Percentiles rank a stretch among this genome's conserved stretches.
phyloP scores from a whole-genome alignment of 1,139 yeast genomes.

The Trichomonascaceae sp. region DNA sequence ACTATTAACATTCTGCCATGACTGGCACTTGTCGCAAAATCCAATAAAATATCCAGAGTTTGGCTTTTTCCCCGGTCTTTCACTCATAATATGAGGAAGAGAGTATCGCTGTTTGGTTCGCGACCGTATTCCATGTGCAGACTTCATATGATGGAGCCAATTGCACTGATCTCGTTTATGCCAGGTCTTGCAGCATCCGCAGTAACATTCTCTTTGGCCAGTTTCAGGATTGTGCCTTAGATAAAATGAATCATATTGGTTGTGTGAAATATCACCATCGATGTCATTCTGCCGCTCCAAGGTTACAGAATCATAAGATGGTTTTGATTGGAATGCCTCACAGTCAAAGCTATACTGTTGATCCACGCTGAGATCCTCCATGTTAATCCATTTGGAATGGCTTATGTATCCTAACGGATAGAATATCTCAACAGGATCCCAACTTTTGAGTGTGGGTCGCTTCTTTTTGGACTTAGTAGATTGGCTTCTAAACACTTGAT shows the following conservation, averaged over 20 bases:
- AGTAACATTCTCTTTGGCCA: slow-evolving; percentile 18
- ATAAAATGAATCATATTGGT: slow-evolving; percentile 20
- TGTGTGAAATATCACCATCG: slow-evolving; percentile 14
- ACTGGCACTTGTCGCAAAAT: slow-evolving; percentile 21
- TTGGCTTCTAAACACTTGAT: not conserved
- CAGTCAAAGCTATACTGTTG: slow-evolving; percentile 16
- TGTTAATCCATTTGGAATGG: slow-evolving; percentile 17
- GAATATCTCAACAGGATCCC: slow-evolving; percentile 20
- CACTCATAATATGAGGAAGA: slow-evolving; percentile 19
- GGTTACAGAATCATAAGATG: slow-evolving; percentile 9
- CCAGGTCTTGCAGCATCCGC: slow-evolving; percentile 22
- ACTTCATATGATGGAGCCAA: slow-evolving; percentile 24
- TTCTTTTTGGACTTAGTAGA: slow-evolving; percentile 11
- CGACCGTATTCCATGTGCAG: slow-evolving; percentile 22
- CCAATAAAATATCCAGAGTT: slow-evolving; percentile 17
- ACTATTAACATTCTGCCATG: slow-evolving; percentile 23
- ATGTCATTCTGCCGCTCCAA: slow-evolving; percentile 13
- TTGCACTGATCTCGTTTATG: slow-evolving; percentile 23
- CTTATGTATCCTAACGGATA: slow-evolving; percentile 22
- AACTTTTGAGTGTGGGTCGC: slow-evolving; percentile 13
- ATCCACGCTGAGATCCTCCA: slow-evolving; percentile 14
- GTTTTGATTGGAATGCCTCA: slow-evolving; percentile 14
- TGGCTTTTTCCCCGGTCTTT: slow-evolving; percentile 17
- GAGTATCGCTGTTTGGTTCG: slow-evolving; percentile 20
- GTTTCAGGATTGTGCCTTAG: slow-evolving; percentile 11